Conservation (phyloP, 257 asterid species). For the Nicotiana noctiflora region DNA sequence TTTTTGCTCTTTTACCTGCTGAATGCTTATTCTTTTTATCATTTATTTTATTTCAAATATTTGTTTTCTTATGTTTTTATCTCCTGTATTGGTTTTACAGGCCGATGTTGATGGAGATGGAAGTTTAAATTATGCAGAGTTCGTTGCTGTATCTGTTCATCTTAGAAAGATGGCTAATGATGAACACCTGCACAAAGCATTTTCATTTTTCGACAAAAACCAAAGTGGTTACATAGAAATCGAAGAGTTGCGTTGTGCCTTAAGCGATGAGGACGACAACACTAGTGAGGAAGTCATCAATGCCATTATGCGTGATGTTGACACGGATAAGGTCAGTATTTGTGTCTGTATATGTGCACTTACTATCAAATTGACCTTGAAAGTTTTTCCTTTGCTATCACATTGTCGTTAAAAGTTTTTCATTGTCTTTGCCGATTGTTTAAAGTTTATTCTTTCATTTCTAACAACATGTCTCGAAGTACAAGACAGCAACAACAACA, state of each 20-base stretch:
- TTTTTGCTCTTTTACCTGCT: too few species aligned
- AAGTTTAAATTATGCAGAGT: constrained; percentile 55
- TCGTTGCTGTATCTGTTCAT: constrained; percentile 70
- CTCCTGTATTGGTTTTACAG: constrained; percentile 25
- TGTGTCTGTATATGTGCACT: background rate
- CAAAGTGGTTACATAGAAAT: constrained; percentile 58
- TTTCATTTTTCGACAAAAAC: constrained; percentile 59
- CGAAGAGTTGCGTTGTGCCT: constrained; percentile 64
- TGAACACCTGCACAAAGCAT: constrained; percentile 74
- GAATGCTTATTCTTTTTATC: background rate
- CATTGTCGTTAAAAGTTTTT: background rate
- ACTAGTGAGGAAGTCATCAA: constrained; percentile 50
- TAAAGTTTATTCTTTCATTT: background rate
- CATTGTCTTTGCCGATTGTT: background rate
- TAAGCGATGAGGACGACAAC: constrained; percentile 50
- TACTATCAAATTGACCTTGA: background rate
- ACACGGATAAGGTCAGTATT: constrained; percentile 56
- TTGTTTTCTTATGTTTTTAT: background rate
- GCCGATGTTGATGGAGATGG: constrained; percentile 79
- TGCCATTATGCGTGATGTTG: constrained; percentile 85
- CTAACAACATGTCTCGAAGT: background rate
- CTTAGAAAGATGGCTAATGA: constrained; percentile 69
- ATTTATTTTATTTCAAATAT: background rate
- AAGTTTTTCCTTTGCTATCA: background rate
- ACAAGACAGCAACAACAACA: background rate